A percentile compares a stretch with the other conserved stretches of the same genome.
Conservation (phyloP, 768 basidiomycete genomes). For the Boletales sp. region DNA sequence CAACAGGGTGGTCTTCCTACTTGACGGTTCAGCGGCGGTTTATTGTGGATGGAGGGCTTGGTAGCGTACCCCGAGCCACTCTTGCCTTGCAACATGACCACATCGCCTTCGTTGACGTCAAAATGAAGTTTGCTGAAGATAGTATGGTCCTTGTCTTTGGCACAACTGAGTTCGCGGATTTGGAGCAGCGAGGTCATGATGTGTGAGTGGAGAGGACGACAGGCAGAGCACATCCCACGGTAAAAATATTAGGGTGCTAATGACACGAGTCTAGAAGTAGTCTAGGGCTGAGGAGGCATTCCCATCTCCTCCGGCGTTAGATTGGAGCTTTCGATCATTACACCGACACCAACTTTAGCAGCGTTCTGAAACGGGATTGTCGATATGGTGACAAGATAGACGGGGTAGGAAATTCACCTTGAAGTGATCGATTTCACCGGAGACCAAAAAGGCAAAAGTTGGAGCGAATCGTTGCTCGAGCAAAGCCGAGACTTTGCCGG, state of each 20-base stretch:
- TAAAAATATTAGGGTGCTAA: constrained; percentile 15
- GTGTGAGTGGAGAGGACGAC: background rate
- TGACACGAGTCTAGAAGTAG: constrained; percentile 29
- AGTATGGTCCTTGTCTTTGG: constrained; percentile 40
- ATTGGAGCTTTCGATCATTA: constrained; percentile 90
- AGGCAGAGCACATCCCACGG: constrained; percentile 15
- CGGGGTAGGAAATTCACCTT: constrained; percentile 55
- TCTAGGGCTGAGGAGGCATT: constrained; percentile 50
- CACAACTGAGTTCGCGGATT: constrained; percentile 48
- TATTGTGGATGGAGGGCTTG: background rate
- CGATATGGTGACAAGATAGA: background rate
- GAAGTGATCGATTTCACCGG: constrained; percentile 98
- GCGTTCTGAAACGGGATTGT: constrained; percentile 56
- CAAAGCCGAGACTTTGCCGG: constrained; percentile 91
- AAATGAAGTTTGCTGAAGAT: constrained; percentile 65
- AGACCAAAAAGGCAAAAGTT: constrained; percentile 88
- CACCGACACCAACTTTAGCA: constrained; percentile 93
- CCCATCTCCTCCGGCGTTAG: constrained; percentile 84
- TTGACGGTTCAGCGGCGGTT: constrained; percentile 3
- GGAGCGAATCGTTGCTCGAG: constrained; percentile 97
- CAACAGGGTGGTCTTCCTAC: constrained; percentile 67
- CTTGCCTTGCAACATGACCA: constrained; percentile 74
- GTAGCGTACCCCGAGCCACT: constrained; percentile 66
- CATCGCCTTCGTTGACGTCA: constrained; percentile 64
- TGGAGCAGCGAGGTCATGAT: constrained; percentile 42